Conservation (phyloP, 257 asterid genomes). For the Nyctanthes arbortristis region DNA sequence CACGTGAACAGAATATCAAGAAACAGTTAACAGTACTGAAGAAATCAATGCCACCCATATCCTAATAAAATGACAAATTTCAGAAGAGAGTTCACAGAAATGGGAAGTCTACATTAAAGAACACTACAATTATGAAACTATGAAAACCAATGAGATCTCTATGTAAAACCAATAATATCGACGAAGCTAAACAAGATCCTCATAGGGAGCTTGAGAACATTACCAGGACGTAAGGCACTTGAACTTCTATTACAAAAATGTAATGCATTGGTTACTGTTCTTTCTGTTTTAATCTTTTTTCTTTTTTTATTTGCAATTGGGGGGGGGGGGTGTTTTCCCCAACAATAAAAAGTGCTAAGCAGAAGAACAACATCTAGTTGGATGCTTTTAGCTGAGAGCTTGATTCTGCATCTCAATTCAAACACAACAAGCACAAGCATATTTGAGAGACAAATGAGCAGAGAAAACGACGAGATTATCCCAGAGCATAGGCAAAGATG, state of each 20-base stretch:
- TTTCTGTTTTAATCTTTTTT: background rate
- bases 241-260: background rate
- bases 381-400: background rate
- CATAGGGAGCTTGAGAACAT: background rate
- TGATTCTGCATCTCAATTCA: constrained; percentile 6
- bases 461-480: background rate
- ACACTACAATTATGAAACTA: constrained; percentile 4
- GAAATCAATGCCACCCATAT: constrained; percentile 11
- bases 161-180: background rate
- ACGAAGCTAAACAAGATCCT: constrained; percentile 8
- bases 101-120: background rate
- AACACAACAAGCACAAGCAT: background rate
- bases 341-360: background rate
- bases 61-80: constrained; percentile 15
- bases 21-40: background rate
- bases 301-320: background rate
- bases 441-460: background rate
- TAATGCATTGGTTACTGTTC: background rate
- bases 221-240: constrained; percentile 1
- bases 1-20: constrained; percentile 8
- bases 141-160: background rate
- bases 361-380: background rate
- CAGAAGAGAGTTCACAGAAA: background rate
- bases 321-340: background rate
- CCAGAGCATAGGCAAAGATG: background rate